phyloP scores from a whole-genome alignment of 2,329 filamentous ascomycete species.

The Pezicula rhizophila region DNA sequence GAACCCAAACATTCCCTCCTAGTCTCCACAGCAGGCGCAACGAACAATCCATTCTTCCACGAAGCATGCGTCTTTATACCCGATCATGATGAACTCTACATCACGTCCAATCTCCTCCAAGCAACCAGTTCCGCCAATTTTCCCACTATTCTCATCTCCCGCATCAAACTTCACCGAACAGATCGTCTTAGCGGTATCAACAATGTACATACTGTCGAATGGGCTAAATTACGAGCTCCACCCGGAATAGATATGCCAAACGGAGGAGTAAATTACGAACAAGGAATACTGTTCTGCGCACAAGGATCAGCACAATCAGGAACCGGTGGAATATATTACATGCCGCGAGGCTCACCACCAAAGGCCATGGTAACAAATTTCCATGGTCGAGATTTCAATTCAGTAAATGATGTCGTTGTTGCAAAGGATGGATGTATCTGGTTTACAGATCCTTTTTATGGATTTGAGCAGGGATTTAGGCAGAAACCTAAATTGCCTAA shows the following conservation, averaged over 20 bases:
- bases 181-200: constrained; percentile 15
- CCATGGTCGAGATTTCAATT: constrained; percentile 41
- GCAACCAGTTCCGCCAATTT: constrained; percentile 29
- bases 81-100: constrained; percentile 35
- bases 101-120: constrained; percentile 39
- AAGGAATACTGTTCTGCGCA: constrained; percentile 36
- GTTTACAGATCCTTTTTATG: constrained; percentile 43
- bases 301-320: constrained; percentile 27
- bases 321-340: constrained; percentile 23
- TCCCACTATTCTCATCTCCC: constrained; percentile 40
- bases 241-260: constrained; percentile 38
- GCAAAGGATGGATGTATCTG: constrained; percentile 37
- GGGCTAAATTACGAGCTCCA: constrained; percentile 31
- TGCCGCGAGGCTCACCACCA: constrained; percentile 18
- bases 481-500: constrained; percentile 37
- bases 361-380: constrained; percentile 34
- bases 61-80: constrained; percentile 37
- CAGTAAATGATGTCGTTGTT: constrained; percentile 36
- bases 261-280: constrained; percentile 34
- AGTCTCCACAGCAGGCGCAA: constrained; percentile 33
- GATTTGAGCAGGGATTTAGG: constrained; percentile 39
- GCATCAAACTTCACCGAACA: constrained; percentile 28
- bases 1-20: constrained; percentile 33
- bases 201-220: constrained; percentile 26
- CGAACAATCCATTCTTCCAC: constrained; percentile 40